These are phyloP conservation scores for Hanseniaspora thailandica DNA, from an alignment of 805 yeast genomes.

Conservation along the genomic window DNA sequence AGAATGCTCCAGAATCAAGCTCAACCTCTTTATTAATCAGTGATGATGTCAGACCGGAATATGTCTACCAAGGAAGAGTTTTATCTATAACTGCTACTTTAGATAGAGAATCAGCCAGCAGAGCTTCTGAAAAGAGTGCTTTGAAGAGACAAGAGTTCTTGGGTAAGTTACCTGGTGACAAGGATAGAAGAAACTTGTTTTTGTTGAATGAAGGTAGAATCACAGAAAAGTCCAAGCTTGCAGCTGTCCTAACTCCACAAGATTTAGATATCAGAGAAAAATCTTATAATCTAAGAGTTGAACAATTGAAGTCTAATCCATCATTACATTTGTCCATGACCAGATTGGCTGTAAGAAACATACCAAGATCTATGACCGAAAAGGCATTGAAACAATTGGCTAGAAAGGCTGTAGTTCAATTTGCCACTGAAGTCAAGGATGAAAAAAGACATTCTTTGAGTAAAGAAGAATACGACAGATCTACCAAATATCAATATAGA, in stretches of 20 bases:
- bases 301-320: constrained; percentile 84
- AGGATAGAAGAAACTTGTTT: constrained; percentile 74
- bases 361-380: constrained; percentile 85
- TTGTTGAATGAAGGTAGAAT: constrained; percentile 90
- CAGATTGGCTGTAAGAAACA: constrained; percentile 83
- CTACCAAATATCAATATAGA: constrained; percentile 51
- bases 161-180: constrained; percentile 70
- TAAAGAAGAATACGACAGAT: constrained; percentile 77
- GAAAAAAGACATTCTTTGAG: constrained; percentile 70
- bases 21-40: constrained; percentile 61
- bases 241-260: constrained; percentile 49
- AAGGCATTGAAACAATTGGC: constrained; percentile 84
- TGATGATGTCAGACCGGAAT: constrained; percentile 81
- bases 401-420: constrained; percentile 85
- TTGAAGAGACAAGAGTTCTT: constrained; percentile 58
- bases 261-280: constrained; percentile 83
- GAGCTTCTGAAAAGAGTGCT: constrained; percentile 61
- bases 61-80: constrained; percentile 87
- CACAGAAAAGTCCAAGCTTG: constrained; percentile 65
- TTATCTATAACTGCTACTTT: constrained; percentile 75
- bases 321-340: constrained; percentile 86
- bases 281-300: constrained; percentile 73
- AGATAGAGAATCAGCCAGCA: constrained; percentile 69
- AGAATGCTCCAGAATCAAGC: constrained; percentile 65
- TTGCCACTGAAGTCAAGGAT: constrained; percentile 77